Percentiles rank a stretch among this genome's conserved stretches.
phyloP scores from a whole-genome alignment of 1,139 yeast genomes.

The Torulaspora globosa region DNA sequence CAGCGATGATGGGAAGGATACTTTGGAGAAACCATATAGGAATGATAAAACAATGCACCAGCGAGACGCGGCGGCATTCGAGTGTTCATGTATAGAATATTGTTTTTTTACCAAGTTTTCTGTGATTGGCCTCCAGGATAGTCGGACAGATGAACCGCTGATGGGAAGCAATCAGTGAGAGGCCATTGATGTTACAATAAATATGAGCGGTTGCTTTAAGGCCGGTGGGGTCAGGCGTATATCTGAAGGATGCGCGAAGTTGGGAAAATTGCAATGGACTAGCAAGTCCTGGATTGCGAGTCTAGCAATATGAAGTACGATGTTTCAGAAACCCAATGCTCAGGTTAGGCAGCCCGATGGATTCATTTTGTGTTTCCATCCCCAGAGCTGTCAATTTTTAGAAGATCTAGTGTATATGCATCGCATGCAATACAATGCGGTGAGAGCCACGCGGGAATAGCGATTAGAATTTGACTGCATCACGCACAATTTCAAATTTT shows the following conservation, averaged over 20 bases:
- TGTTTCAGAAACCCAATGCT: conserved; percentile 21
- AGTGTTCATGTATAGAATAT: conserved; percentile 10
- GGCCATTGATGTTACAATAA: conserved; percentile 28
- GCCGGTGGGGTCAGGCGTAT: conserved; percentile 16
- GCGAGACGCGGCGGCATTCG: too few species aligned
- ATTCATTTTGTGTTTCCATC: conserved; percentile 30
- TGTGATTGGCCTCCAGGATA: conserved; percentile 19
- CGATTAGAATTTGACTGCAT: too few species aligned
- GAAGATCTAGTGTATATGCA: conserved; percentile 22
- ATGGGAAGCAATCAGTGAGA: conserved; percentile 28
- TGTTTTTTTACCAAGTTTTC: conserved; percentile 13
- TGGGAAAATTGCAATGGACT: conserved; percentile 14
- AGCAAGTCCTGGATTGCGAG: conserved; percentile 27
- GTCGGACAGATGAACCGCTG: conserved; percentile 21
- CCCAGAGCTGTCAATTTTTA: conserved; percentile 24
- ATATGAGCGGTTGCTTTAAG: conserved; percentile 19
- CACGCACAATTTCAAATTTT: too few species aligned
- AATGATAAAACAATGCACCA: too few species aligned
- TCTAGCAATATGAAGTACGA: conserved; percentile 26
- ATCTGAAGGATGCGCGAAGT: conserved; percentile 22
- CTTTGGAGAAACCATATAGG: too few species aligned
- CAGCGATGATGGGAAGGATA: too few species aligned
- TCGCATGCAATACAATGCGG: too few species aligned
- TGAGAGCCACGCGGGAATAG: too few species aligned
- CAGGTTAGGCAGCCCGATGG: conserved; percentile 34